These are phyloP conservation scores for Nigrospora osmanthi DNA, from an alignment of 2,329 filamentous ascomycete genomes.

Conservation along the genomic window DNA sequence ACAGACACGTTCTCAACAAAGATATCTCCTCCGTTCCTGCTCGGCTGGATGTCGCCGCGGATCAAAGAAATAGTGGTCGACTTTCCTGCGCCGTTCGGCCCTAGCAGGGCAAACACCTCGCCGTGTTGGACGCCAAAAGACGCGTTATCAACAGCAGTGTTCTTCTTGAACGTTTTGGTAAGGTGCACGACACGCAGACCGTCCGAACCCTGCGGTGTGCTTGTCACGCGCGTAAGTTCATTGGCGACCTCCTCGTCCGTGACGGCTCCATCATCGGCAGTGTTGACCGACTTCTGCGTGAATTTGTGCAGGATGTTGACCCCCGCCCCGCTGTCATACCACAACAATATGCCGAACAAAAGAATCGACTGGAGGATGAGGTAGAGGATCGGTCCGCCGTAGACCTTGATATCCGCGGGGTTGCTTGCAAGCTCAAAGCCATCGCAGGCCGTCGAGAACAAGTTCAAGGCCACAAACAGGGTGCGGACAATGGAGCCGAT, in stretches of 20 bases:
- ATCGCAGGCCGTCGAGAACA: slow-evolving; percentile 74
- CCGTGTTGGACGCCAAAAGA: slow-evolving; percentile 73
- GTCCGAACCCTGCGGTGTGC: slow-evolving; percentile 38
- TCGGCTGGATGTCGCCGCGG: slow-evolving; percentile 76
- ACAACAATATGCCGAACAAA: slow-evolving; percentile 66
- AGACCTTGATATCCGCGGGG: slow-evolving; percentile 64
- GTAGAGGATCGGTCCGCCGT: slow-evolving; percentile 80
- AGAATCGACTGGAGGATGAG: slow-evolving; percentile 65
- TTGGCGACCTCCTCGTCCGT: slow-evolving; percentile 54
- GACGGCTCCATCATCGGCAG: slow-evolving; percentile 19
- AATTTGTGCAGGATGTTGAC: slow-evolving; percentile 35
- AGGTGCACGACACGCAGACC: slow-evolving; percentile 74
- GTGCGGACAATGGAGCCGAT: slow-evolving; percentile 68
- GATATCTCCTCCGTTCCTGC: slow-evolving; percentile 64
- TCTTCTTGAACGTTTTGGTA: slow-evolving; percentile 69
- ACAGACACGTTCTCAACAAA: slow-evolving; percentile 74
- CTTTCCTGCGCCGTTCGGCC: slow-evolving; percentile 88
- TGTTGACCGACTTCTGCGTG: slow-evolving; percentile 15
- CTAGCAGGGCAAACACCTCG: slow-evolving; percentile 82
- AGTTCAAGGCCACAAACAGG: slow-evolving; percentile 70
- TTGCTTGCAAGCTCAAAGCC: slow-evolving; percentile 55
- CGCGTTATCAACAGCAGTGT: slow-evolving; percentile 79
- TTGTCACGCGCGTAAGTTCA: slow-evolving; percentile 57
- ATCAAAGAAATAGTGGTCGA: slow-evolving; percentile 85
- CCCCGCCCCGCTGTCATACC: slow-evolving; percentile 69